A percentile compares a stretch with the other conserved stretches of the same genome.
These are phyloP conservation scores for Prosopis cineraria DNA, from an alignment of 306 rosid species.

Conservation along the genomic window DNA sequence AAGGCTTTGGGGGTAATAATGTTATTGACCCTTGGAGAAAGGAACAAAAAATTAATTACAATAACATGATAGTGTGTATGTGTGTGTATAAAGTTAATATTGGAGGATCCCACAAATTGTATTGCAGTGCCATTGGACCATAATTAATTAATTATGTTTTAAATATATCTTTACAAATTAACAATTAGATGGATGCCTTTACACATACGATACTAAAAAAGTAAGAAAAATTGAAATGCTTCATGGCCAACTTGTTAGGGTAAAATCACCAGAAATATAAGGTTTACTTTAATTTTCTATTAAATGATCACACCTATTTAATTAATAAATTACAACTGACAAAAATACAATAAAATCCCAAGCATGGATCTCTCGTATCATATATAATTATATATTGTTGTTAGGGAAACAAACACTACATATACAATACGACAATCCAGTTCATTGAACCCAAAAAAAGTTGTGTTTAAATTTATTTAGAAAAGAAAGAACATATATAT, in stretches of 20 bases:
- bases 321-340: not conserved
- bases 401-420: no score
- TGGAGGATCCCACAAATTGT: constrained; percentile 6
- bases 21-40: not conserved
- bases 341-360: not conserved
- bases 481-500: not conserved
- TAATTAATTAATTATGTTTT: not conserved
- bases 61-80: not conserved
- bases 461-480: not conserved
- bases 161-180: not conserved
- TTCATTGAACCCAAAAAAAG: not conserved
- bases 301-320: not conserved
- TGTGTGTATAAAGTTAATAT: not conserved
- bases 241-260: not conserved
- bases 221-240: not conserved
- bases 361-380: not conserved
- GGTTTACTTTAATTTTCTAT: not conserved
- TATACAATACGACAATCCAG: no score
- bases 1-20: not conserved
- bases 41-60: not conserved
- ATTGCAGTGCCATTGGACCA: not conserved
- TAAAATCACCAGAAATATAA: not conserved
- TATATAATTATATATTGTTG: not conserved
- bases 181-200: not conserved
- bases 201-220: not conserved